These are phyloP conservation scores for Durio zibethinus DNA, from an alignment of 345 rosid species.

Conservation along the genomic window DNA sequence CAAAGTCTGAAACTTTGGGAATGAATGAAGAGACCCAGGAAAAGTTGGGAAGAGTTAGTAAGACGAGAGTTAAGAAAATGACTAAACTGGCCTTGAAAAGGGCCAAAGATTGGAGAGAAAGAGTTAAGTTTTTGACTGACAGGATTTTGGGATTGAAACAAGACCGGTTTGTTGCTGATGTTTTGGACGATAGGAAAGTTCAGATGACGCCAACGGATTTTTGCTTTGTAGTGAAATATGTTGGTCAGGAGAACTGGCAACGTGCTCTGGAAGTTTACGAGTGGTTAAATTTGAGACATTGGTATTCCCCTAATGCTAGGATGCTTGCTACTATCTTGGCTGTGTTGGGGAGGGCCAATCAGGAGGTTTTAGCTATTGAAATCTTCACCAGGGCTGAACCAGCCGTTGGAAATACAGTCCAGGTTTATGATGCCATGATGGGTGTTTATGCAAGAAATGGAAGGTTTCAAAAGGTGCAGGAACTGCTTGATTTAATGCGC, in stretches of 20 bases:
- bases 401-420: slow-evolving; percentile 61
- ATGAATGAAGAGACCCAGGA: slow-evolving; percentile 34
- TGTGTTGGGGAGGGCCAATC: slow-evolving; percentile 80
- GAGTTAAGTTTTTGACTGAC: slow-evolving; percentile 65
- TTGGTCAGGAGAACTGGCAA: slow-evolving; percentile 86
- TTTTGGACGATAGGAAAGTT: slow-evolving; percentile 60
- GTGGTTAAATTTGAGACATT: slow-evolving; percentile 82
- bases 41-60: slow-evolving; percentile 44
- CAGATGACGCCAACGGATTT: slow-evolving; percentile 95
- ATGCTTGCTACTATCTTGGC: slow-evolving; percentile 84
- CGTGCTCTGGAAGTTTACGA: slow-evolving; percentile 88
- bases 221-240: slow-evolving; percentile 79
- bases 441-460: slow-evolving; percentile 83
- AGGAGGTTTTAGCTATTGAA: slow-evolving; percentile 70
- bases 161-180: slow-evolving; percentile 73
- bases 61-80: slow-evolving; percentile 73
- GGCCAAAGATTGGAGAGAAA: slow-evolving; percentile 87
- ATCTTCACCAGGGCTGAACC: slow-evolving; percentile 63
- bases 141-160: slow-evolving; percentile 52
- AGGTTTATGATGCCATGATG: slow-evolving; percentile 96
- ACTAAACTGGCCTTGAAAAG: slow-evolving; percentile 73
- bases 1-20: slow-evolving; percentile 16
- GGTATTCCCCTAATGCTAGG: slow-evolving; percentile 81
- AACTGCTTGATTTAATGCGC: slow-evolving; percentile 74
- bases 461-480: slow-evolving; percentile 55